Evolutionary conservation across 164 flowering plant species (phyloP), one percentile per base, ranked within the genome.

Genomic region (Umbellularia californica): DNA sequence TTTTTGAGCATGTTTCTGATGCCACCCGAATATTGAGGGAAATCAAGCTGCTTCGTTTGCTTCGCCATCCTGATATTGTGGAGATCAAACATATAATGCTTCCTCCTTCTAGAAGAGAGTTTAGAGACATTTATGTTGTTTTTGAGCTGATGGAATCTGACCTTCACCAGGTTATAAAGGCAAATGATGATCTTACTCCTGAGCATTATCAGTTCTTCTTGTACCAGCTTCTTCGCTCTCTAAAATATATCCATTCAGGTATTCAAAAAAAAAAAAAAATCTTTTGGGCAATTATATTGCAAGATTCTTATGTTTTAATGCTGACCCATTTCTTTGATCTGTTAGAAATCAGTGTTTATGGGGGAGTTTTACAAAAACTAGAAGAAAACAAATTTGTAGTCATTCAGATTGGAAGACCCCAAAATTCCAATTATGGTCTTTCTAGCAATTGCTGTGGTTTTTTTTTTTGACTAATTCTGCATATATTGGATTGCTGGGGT

Each of bases 81-180:
- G 87, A 91, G 76, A 93, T 93, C 25, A 93, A 88, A 75, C 96
- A 93, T 74, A 90, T 93, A 41, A 91, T 93, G 93, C 89, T 93
- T 73, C 98, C 98, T 80, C 90, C 98, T 1, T 91, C 88, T 71
- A 74, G 90, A 52, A 86, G 93, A 80, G 98, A 93, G 79, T 93
- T 93, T 50, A 87, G 84, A 79, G 98, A 93, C 82, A 91, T 91
- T 14, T 93, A 90, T 83, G 96, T 93, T 70, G 96, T 93, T 65
- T 90, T 93, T 84, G 96, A 93, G 85, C 77, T 93, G 86, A 93
- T 93, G 98, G 98, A 93, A 80, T 90, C 98, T 65, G 96, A 93
- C 50, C 96, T 93, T 76, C 93, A 91, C 73, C 90, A 90, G 79
- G 96, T 91, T n/a, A 89, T 93, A 23, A 93, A 90, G 85, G 88